These are phyloP conservation scores for Malus domestica DNA, from an alignment of 306 rosid species.

Conservation along the genomic window DNA sequence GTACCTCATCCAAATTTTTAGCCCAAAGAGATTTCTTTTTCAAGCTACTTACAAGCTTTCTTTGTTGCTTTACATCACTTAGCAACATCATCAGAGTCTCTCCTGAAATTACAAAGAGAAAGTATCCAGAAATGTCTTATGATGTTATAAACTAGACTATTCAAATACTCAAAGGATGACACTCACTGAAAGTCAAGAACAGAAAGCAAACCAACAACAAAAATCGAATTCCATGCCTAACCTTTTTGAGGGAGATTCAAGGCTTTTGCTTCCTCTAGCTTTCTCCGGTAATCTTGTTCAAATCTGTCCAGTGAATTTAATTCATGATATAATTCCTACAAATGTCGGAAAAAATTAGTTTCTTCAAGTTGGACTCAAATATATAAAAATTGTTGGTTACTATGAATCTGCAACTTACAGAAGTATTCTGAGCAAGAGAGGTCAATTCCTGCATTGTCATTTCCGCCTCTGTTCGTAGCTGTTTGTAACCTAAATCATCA, in stretches of 20 bases:
- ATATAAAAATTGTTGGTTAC: slow-evolving; percentile 1
- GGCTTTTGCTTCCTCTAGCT: slow-evolving; percentile 64
- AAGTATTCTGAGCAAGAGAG: slow-evolving; percentile 55
- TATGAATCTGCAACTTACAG: slow-evolving; percentile 44
- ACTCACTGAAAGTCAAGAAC: not conserved
- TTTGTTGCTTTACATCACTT: slow-evolving; percentile 77
- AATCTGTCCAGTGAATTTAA: slow-evolving; percentile 61
- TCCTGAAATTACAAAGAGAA: slow-evolving; percentile 48
- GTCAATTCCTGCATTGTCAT: slow-evolving; percentile 66
- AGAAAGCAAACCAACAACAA: not conserved
- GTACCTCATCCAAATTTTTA: slow-evolving; percentile 75
- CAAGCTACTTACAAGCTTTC: slow-evolving; percentile 73
- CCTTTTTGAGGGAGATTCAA: slow-evolving; percentile 73
- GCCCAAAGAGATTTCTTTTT: slow-evolving; percentile 94
- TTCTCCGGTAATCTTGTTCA: slow-evolving; percentile 81
- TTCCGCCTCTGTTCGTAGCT: slow-evolving; percentile 45
- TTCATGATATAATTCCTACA: slow-evolving; percentile 83
- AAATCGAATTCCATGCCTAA: slow-evolving; percentile 16
- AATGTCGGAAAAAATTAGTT: slow-evolving; percentile 6
- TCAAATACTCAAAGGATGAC: not conserved
- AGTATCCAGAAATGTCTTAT: not conserved
- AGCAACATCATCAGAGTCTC: slow-evolving; percentile 65
- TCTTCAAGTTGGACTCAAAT: slow-evolving; percentile 1
- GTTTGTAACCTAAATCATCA: slow-evolving; percentile 30
- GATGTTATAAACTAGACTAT: not conserved